phyloP scores from a whole-genome alignment of 768 basidiomycete genomes.

The Lentinula aciculospora region DNA sequence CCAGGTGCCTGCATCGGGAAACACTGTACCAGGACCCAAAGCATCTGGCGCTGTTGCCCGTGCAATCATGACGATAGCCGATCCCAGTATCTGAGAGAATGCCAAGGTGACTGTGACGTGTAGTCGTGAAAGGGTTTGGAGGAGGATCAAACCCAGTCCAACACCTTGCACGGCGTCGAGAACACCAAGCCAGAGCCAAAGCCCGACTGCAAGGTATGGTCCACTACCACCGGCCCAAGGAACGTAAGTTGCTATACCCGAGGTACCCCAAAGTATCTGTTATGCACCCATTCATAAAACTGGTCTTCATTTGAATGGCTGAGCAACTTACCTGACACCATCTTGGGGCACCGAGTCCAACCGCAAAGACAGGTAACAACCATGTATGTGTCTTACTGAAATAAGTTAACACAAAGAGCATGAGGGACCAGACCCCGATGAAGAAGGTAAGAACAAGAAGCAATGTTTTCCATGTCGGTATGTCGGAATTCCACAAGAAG shows the following conservation, averaged over 20 bases:
- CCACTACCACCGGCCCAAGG: slow-evolving; percentile 87
- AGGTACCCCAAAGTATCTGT: slow-evolving; percentile 92
- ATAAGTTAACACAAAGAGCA: slow-evolving; percentile 71
- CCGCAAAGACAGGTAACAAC: slow-evolving; percentile 91
- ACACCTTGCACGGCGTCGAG: slow-evolving; percentile 93
- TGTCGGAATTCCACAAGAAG: slow-evolving; percentile 83
- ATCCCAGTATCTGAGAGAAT: slow-evolving; percentile 86
- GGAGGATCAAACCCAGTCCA: slow-evolving; percentile 85
- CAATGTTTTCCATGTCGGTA: slow-evolving; percentile 79
- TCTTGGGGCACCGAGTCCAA: slow-evolving; percentile 87
- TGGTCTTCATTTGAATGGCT: background rate
- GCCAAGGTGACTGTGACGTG: slow-evolving; percentile 94
- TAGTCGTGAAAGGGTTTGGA: slow-evolving; percentile 87
- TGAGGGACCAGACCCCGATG: slow-evolving; percentile 75
- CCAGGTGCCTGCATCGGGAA: slow-evolving; percentile 91
- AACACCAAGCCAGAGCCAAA: slow-evolving; percentile 96
- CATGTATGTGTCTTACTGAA: slow-evolving; percentile 95
- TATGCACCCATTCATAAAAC: slow-evolving; percentile 6
- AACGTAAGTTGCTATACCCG: slow-evolving; percentile 86
- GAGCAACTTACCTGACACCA: slow-evolving; percentile 79
- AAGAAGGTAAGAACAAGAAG: slow-evolving; percentile 82
- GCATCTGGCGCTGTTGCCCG: slow-evolving; percentile 86
- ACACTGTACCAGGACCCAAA: slow-evolving; percentile 86
- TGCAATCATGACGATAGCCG: slow-evolving; percentile 88
- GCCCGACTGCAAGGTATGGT: slow-evolving; percentile 82